Conservation (phyloP, 1,284 basidiomycete species). For the Somion occarium region DNA sequence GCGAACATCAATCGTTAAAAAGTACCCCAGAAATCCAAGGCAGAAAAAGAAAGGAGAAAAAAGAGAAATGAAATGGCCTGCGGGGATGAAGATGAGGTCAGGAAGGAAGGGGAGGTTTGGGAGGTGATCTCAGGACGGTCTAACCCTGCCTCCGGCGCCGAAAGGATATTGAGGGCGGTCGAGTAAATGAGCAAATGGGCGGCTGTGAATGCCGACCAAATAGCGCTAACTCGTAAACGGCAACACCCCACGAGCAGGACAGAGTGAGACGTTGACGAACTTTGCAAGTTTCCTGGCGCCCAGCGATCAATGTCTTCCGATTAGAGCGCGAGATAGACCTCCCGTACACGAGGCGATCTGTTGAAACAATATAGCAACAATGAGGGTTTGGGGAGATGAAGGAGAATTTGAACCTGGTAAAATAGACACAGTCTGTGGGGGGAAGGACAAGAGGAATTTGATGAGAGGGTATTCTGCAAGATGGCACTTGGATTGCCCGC, state of each 20-base stretch:
- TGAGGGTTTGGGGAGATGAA: too few species aligned
- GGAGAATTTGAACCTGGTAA: background rate
- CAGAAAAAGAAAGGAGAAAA: slow-evolving; percentile 2
- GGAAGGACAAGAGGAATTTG: background rate
- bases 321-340: background rate
- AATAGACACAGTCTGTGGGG: background rate
- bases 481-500: background rate
- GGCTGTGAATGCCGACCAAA: background rate
- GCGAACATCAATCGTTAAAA: background rate
- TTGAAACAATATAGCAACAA: background rate
- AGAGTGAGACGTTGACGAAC: background rate
- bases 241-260: background rate
- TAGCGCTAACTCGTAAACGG: background rate
- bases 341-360: background rate
- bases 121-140: too few species aligned
- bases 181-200: background rate
- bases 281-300: background rate
- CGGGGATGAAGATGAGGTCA: background rate
- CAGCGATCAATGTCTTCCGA: background rate
- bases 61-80: background rate
- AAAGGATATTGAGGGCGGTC: slow-evolving; percentile 2
- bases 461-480: background rate
- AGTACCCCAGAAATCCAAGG: background rate
- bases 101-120: background rate
- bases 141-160: background rate